phyloP scores from a whole-genome alignment of 1,284 basidiomycete genomes.

The Cutaneotrichosporon spelunceum region DNA sequence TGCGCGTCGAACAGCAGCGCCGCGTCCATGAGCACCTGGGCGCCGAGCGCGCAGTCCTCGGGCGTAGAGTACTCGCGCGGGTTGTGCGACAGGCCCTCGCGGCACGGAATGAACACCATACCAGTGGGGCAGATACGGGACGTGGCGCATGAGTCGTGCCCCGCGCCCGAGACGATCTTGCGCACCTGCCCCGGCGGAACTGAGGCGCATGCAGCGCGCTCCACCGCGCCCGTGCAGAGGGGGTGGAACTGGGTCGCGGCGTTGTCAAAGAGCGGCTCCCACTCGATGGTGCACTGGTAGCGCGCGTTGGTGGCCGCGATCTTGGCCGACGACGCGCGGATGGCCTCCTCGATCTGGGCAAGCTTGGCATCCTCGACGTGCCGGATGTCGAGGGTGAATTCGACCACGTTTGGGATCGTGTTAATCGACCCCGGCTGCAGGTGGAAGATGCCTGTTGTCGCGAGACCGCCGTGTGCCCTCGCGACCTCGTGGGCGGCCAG shows the following conservation, averaged over 20 bases:
- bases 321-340: conserved; percentile 10
- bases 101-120: conserved; percentile 39
- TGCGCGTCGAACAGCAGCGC: conserved; percentile 22
- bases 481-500: conserved; percentile 22
- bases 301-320: conserved; percentile 6
- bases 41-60: conserved; percentile 26
- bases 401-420: conserved; percentile 26
- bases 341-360: conserved; percentile 20
- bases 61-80: conserved; percentile 30
- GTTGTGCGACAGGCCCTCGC: conserved; percentile 34
- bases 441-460: conserved; percentile 26
- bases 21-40: conserved; percentile 27
- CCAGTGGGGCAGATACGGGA: conserved; percentile 28
- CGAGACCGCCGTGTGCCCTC: conserved; percentile 17
- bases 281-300: conserved; percentile 10
- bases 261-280: conserved; percentile 17
- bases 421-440: conserved; percentile 27
- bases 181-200: conserved; percentile 2
- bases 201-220: conserved; percentile 10
- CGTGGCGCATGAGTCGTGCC: conserved; percentile 30
- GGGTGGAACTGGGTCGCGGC: conserved; percentile 17
- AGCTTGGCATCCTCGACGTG: conserved; percentile 23
- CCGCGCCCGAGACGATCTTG: conserved; percentile 24
- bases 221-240: conserved; percentile 18
- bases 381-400: conserved; percentile 31